phyloP scores from a whole-genome alignment of 768 basidiomycete species.

The Leucocoprinus birnbaumii region DNA sequence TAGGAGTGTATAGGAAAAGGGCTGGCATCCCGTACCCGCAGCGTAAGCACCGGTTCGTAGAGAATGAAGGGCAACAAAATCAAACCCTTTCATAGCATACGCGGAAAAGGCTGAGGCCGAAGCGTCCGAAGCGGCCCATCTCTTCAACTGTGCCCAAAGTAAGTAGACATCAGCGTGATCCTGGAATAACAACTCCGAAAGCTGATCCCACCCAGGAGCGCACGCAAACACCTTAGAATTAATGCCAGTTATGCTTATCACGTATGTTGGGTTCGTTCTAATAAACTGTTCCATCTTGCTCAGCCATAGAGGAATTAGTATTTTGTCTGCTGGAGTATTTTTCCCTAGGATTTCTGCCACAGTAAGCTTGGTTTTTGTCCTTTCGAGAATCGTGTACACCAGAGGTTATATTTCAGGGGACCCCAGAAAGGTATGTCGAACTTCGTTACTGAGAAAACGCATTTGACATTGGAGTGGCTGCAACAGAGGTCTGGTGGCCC shows the following conservation, averaged over 20 bases:
- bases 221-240: slow-evolving; percentile 65
- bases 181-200: background rate
- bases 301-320: background rate
- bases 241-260: slow-evolving; percentile 39
- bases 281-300: background rate
- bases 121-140: slow-evolving; percentile 43
- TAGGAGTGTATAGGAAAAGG: slow-evolving; percentile 40
- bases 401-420: slow-evolving; percentile 11
- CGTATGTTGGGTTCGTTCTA: slow-evolving; percentile 22
- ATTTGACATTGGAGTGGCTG: too few relatives aligned
- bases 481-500: too few relatives aligned
- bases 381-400: slow-evolving; percentile 5
- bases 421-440: slow-evolving; percentile 6
- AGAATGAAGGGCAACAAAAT: background rate
- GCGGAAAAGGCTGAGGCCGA: slow-evolving; percentile 63
- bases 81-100: slow-evolving; percentile 44
- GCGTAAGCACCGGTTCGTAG: slow-evolving; percentile 31
- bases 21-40: slow-evolving; percentile 69
- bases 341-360: slow-evolving; percentile 6
- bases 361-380: background rate
- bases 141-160: slow-evolving; percentile 77
- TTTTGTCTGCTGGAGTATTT: background rate
- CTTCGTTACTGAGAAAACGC: too few relatives aligned
- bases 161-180: background rate
- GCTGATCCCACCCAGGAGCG: slow-evolving; percentile 39